Conservation (phyloP, 129 eudicot genomes). For the Lactuca saligna region DNA sequence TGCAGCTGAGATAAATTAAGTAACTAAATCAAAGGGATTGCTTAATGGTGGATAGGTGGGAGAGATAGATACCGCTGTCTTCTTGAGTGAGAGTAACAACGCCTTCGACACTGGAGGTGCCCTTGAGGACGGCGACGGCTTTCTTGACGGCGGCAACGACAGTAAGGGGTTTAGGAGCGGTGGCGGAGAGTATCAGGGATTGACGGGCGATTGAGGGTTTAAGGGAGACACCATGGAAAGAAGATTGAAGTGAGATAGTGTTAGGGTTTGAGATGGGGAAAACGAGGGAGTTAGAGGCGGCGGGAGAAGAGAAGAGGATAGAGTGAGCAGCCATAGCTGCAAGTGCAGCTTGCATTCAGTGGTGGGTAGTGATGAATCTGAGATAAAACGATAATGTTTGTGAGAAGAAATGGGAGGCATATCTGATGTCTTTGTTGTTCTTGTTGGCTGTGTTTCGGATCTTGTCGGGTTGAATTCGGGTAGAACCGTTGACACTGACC, state of each 20-base stretch:
- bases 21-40: not conserved
- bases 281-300: conserved; percentile 32
- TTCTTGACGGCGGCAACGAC: conserved; percentile 82
- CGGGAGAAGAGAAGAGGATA: conserved; percentile 42
- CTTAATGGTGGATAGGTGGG: not conserved
- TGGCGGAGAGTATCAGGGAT: conserved; percentile 43
- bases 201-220: conserved; percentile 47
- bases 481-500: conserved; percentile 1
- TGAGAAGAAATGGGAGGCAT: not conserved
- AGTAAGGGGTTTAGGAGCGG: conserved; percentile 55
- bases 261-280: conserved; percentile 44
- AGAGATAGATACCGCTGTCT: conserved; percentile 48
- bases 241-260: conserved; percentile 31
- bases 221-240: conserved; percentile 56
- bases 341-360: conserved; percentile 56
- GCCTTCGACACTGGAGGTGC: conserved; percentile 83
- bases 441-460: conserved; percentile 13
- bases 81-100: conserved; percentile 88
- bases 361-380: not conserved
- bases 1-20: not conserved
- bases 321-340: conserved; percentile 86
- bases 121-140: conserved; percentile 92
- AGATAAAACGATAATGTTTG: conserved; percentile 43
- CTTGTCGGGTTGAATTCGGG: conserved; percentile 27
- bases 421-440: conserved; percentile 8